phyloP scores from a whole-genome alignment of 345 rosid species.

The Eucalyptus albens region DNA sequence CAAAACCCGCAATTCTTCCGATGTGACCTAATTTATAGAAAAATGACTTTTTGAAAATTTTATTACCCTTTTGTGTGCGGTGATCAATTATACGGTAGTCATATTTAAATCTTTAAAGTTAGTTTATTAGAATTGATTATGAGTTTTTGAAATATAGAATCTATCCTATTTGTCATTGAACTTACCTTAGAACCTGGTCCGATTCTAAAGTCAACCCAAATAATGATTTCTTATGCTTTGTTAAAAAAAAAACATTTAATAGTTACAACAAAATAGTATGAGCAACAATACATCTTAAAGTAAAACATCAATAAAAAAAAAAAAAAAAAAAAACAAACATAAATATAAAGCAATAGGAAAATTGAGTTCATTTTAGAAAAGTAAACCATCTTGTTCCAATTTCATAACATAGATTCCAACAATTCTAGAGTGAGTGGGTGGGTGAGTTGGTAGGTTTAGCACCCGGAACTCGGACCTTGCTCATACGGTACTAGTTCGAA shows the following conservation, averaged over 20 bases:
- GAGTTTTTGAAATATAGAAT: too few species aligned
- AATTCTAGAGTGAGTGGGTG: neutral
- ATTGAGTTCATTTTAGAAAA: too few species aligned
- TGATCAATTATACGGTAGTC: fast-evolving
- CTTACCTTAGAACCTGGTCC: neutral
- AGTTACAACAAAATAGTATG: neutral
- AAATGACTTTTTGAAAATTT: too few species aligned
- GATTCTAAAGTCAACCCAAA: too few species aligned
- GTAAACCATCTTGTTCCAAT: neutral
- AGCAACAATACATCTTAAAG: neutral
- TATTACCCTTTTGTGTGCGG: neutral
- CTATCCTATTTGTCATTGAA: fast-evolving
- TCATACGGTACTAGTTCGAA: neutral
- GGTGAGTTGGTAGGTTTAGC: neutral
- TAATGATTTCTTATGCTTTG: too few species aligned
- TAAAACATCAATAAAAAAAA: too few species aligned
- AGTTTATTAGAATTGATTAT: fast-evolving
- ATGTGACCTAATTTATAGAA: neutral
- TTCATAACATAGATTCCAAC: neutral
- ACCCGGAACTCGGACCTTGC: neutral
- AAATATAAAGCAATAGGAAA: neutral
- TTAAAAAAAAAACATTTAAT: too few species aligned
- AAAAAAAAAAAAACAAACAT: too few species aligned
- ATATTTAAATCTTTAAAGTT: too few species aligned
- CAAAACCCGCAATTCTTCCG: fast-evolving